Base-by-base conservation (phyloP, 192 early-diverging fungal species). In the Lobulomyces angularis region DNA sequence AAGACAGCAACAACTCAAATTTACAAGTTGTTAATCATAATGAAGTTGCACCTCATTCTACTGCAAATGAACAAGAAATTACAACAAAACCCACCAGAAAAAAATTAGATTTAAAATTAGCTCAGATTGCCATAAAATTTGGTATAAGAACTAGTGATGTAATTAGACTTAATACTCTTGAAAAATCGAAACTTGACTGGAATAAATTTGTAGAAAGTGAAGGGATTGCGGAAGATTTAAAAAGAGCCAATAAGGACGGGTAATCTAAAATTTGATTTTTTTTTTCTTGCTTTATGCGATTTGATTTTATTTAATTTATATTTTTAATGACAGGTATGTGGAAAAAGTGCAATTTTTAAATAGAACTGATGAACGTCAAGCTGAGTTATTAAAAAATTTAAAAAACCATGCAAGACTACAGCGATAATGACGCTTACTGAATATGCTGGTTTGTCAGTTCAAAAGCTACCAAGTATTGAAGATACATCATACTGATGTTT, bases 161-260 rank as follows among this genome's bases (percentile, higher is more conserved):
- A 5, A 55, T 69, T 8, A 80, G 79, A 49, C 54, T 81, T 34
- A 80, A 79, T 18, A 78, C 79, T 12, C 52, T 83, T 12, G 80
- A 83, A 23, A 72, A 81, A 46, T 73, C 71, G 14, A 78, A 75
- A 48, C 28, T 69, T 55, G 80, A 83, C 45, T 83, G 80, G 80
- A 63, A 71, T 26, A 50, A 52, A 18, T 77, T 65, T 56, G 79
- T 81, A 17, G 68, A 71, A 18, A 56, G 61, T 22, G 71, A 69
- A 38, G 76, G 79, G 3, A 73, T 78, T 35, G 63, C 57, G 19
- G 73, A 81, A 25, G 64, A 73, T 27, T 36, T 83, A 17, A 71
- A 76, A 39, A 68, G 70, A 43, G 61, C 62, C 23, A 76, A 80
- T 32, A 83, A 81, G 51, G 74, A 79, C 53, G 80, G 80, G 48